These are phyloP conservation scores for Nissolia schottii DNA, from an alignment of 306 rosid species.

Conservation along the genomic window DNA sequence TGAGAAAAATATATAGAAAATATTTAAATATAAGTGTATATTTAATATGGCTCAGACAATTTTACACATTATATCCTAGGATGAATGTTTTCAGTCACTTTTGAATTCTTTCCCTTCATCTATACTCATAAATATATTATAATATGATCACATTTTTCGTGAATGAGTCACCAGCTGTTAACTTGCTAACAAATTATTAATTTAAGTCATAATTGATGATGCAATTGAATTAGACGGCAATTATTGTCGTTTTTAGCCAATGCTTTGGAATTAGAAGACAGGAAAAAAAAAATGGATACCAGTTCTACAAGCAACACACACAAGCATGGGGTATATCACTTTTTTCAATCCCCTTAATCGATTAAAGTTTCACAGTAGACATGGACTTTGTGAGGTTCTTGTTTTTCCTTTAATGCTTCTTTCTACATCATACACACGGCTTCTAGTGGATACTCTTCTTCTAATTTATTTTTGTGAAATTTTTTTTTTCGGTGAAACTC, in stretches of 20 bases:
- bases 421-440: neutral
- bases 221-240: neutral
- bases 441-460: neutral
- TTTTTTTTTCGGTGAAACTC: too few species aligned
- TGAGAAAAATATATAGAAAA: too few species aligned
- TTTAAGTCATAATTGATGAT: neutral
- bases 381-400: neutral
- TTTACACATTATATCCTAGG: too few species aligned
- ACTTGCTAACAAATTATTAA: neutral
- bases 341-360: neutral
- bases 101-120: neutral
- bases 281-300: neutral
- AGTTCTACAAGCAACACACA: neutral
- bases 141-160: neutral
- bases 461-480: too few species aligned
- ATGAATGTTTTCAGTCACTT: neutral
- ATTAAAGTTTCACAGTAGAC: neutral
- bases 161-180: neutral
- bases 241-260: neutral
- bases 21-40: too few species aligned
- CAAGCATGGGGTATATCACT: neutral
- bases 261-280: neutral
- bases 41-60: too few species aligned
- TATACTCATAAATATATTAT: neutral
- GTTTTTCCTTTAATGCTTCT: neutral